These are phyloP conservation scores for Pseudonitzschia delicatissima DNA, from an alignment of 108 stramenopile genomes.

Conservation along the genomic window DNA sequence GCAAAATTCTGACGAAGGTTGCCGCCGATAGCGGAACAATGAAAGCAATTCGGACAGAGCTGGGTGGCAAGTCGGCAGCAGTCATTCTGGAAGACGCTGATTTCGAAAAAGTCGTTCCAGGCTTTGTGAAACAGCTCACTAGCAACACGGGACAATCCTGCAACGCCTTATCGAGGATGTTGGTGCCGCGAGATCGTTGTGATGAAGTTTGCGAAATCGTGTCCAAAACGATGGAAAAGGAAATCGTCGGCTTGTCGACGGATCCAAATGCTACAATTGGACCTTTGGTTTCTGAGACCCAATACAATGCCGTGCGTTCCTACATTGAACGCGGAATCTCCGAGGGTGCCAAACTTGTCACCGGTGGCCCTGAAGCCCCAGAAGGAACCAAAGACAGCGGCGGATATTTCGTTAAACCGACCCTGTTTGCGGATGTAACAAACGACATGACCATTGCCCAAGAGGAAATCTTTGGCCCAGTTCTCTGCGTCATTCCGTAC, in stretches of 20 bases:
- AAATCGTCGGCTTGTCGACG: neutral
- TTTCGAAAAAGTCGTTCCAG: constrained; percentile 53
- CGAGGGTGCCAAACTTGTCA: constrained; percentile 27
- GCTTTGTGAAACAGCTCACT: constrained; percentile 41
- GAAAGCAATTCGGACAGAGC: constrained; percentile 70
- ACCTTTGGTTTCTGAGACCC: constrained; percentile 26
- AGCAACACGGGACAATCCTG: constrained; percentile 75
- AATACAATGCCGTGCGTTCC: constrained; percentile 27
- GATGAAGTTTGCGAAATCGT: constrained; percentile 35
- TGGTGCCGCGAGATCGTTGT: constrained; percentile 50
- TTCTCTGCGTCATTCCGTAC: constrained; percentile 33
- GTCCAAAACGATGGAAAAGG: neutral
- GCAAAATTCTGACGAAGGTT: constrained; percentile 40
- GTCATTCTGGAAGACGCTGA: constrained; percentile 53
- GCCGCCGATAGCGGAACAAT: constrained; percentile 26
- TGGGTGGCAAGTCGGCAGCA: constrained; percentile 84
- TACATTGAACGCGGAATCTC: constrained; percentile 23
- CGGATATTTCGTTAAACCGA: constrained; percentile 30
- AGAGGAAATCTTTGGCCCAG: constrained; percentile 74
- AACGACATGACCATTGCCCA: constrained; percentile 41
- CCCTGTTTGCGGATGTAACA: constrained; percentile 29
- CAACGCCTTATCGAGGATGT: constrained; percentile 54
- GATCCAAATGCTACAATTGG: constrained; percentile 20
- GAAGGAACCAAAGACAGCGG: neutral
- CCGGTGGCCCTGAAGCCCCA: constrained; percentile 24